Evolutionary conservation across 192 early-diverging fungal species (phyloP).

Genomic region (Dissophora globulifera): DNA sequence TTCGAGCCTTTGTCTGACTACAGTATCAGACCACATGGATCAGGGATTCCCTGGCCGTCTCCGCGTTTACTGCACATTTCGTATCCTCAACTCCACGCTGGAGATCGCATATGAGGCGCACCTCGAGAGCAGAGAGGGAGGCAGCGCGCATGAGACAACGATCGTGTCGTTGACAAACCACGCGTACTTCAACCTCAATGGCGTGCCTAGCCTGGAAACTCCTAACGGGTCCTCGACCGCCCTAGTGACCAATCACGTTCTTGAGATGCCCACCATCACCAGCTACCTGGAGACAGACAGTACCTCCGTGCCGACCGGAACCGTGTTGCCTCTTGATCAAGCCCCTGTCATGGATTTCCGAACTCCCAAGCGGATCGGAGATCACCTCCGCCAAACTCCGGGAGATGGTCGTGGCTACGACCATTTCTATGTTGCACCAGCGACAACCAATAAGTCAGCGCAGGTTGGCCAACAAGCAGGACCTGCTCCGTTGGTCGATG

Average conservation of each 20-base stretch:
- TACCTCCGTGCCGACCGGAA: constrained; percentile 79
- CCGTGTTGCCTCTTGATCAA: constrained; percentile 53
- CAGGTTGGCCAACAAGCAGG: constrained; percentile 1
- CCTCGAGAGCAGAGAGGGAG: too few species aligned
- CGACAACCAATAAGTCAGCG: constrained; percentile 25
- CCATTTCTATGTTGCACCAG: constrained; percentile 74
- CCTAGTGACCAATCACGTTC: constrained; percentile 60
- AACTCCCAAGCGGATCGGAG: constrained; percentile 62
- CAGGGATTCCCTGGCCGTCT: constrained; percentile 85
- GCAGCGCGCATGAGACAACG: too few species aligned
- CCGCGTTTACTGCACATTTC: constrained; percentile 66
- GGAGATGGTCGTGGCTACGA: constrained; percentile 77
- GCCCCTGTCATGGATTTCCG: constrained; percentile 67
- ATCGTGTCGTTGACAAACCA: constrained; percentile 87
- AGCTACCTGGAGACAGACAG: constrained; percentile 65
- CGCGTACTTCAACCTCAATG: constrained; percentile 89
- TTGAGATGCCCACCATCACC: constrained; percentile 58
- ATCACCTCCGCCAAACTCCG: constrained; percentile 62
- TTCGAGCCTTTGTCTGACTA: constrained; percentile 65
- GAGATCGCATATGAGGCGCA: constrained; percentile 63
- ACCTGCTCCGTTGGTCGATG: constrained; percentile 55
- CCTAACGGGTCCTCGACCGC: constrained; percentile 37
- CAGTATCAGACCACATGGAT: constrained; percentile 75
- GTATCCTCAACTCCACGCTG: constrained; percentile 63
- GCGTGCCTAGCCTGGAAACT: constrained; percentile 59